These are phyloP conservation scores for Allium sativum DNA, from an alignment of 106 monocot species.

Conservation along the genomic window DNA sequence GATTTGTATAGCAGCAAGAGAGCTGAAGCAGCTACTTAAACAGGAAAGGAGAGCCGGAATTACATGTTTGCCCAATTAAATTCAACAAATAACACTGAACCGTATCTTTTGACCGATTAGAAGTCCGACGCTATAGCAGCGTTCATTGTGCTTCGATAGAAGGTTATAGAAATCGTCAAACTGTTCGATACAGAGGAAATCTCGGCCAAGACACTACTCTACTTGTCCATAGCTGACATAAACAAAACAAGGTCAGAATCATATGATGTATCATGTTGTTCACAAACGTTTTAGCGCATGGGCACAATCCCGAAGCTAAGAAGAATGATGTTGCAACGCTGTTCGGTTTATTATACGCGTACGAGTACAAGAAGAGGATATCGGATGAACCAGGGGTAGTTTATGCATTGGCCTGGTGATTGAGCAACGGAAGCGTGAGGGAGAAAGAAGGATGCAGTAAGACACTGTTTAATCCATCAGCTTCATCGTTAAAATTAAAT, in stretches of 20 bases:
- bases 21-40: constrained; percentile 40
- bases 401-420: constrained; percentile 17
- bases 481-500: too few species aligned
- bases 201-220: constrained; percentile 43
- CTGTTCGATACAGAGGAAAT: constrained; percentile 29
- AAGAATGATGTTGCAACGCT: constrained; percentile 59
- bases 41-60: constrained; percentile 32
- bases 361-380: constrained; percentile 44
- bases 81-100: too few species aligned
- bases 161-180: constrained; percentile 21
- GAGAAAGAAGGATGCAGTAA: constrained; percentile 51
- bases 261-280: constrained; percentile 39
- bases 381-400: constrained; percentile 26
- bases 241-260: constrained; percentile 38
- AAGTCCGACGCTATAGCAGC: constrained; percentile 42
- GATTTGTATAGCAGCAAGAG: constrained; percentile 23
- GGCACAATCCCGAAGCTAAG: constrained; percentile 31
- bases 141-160: constrained; percentile 31
- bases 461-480: constrained; percentile 45
- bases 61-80: too few species aligned
- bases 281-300: constrained; percentile 20
- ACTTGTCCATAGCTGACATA: constrained; percentile 36
- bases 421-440: constrained; percentile 36
- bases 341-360: constrained; percentile 45
- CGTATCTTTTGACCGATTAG: too few species aligned